Conservation (phyloP, 2,329 filamentous ascomycete species). For the Nothomitra cinnamomea region DNA sequence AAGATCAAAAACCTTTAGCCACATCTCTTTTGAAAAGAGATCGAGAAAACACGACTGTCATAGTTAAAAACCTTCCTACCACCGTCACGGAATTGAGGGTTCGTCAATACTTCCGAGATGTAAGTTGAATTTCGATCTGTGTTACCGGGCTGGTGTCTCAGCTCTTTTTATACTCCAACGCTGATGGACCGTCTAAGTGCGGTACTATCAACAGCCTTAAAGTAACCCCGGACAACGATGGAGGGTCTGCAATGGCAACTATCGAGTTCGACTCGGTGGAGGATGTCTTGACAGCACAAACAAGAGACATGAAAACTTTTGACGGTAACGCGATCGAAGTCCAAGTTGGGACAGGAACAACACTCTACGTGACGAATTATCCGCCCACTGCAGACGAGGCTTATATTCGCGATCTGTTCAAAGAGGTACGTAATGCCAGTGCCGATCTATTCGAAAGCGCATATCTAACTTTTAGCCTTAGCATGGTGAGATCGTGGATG, state of each 20-base stretch:
- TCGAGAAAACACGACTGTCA: constrained; percentile 74
- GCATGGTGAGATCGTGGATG: constrained; percentile 67
- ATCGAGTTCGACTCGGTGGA: constrained; percentile 73
- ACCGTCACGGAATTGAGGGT: constrained; percentile 55
- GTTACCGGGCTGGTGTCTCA: neutral
- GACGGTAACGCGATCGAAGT: constrained; percentile 59
- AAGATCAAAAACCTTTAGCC: constrained; percentile 14
- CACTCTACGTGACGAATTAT: constrained; percentile 82
- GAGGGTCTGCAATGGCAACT: constrained; percentile 49
- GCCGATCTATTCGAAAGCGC: neutral
- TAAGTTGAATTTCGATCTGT: constrained; percentile 16
- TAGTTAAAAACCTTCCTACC: constrained; percentile 59
- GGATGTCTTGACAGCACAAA: constrained; percentile 65
- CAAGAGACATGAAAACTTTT: constrained; percentile 66
- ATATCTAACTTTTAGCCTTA: constrained; percentile 15
- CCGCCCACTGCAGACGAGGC: constrained; percentile 57
- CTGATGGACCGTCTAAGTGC: constrained; percentile 27
- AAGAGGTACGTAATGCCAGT: constrained; percentile 25
- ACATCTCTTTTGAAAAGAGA: constrained; percentile 48
- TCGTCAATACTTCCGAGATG: constrained; percentile 75
- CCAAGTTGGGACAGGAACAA: constrained; percentile 56
- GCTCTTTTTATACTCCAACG: neutral
- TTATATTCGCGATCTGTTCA: constrained; percentile 52
- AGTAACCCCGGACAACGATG: constrained; percentile 43
- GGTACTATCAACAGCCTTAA: constrained; percentile 68